Conservation (phyloP, 2,329 filamentous ascomycete genomes). For the Aureobasidium subglaciale region DNA sequence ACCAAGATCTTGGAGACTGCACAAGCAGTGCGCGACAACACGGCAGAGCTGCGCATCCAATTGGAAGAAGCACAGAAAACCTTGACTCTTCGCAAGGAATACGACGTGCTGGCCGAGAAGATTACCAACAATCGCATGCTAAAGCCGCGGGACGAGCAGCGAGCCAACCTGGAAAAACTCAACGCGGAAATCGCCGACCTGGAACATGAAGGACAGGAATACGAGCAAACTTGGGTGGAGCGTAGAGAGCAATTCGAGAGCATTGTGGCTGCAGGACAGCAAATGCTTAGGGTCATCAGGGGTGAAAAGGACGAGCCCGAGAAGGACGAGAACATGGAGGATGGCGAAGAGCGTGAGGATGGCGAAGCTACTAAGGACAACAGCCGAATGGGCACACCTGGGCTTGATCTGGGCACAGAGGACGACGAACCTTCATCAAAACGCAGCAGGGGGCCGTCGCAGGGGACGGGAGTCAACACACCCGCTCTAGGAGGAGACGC, state of each 20-base stretch:
- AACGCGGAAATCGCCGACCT: slow-evolving; percentile 83
- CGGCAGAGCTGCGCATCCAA: slow-evolving; percentile 62
- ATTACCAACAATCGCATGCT: slow-evolving; percentile 77
- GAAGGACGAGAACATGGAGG: slow-evolving; percentile 72
- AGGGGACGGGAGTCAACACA: slow-evolving; percentile 19
- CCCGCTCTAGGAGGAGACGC: neutral
- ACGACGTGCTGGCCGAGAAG: slow-evolving; percentile 80
- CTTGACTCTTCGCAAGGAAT: slow-evolving; percentile 71
- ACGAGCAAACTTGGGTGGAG: slow-evolving; percentile 77
- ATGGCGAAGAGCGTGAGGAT: slow-evolving; percentile 56
- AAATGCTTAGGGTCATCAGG: slow-evolving; percentile 74
- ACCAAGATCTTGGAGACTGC: slow-evolving; percentile 71
- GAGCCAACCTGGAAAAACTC: slow-evolving; percentile 68
- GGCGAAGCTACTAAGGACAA: slow-evolving; percentile 34
- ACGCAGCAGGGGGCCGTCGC: slow-evolving; percentile 2
- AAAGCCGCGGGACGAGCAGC: slow-evolving; percentile 76
- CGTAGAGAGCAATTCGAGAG: slow-evolving; percentile 77
- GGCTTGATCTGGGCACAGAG: slow-evolving; percentile 30
- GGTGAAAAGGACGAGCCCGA: slow-evolving; percentile 96
- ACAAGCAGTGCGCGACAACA: slow-evolving; percentile 68
- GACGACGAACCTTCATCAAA: slow-evolving; percentile 21
- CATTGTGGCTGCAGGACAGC: slow-evolving; percentile 86
- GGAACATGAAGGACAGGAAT: slow-evolving; percentile 74
- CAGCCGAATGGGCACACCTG: slow-evolving; percentile 40
- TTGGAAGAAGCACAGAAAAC: slow-evolving; percentile 70